Percentiles rank a stretch among this genome's conserved stretches.
phyloP scores from a whole-genome alignment of 306 rosid species.

The Glycine latifolia region DNA sequence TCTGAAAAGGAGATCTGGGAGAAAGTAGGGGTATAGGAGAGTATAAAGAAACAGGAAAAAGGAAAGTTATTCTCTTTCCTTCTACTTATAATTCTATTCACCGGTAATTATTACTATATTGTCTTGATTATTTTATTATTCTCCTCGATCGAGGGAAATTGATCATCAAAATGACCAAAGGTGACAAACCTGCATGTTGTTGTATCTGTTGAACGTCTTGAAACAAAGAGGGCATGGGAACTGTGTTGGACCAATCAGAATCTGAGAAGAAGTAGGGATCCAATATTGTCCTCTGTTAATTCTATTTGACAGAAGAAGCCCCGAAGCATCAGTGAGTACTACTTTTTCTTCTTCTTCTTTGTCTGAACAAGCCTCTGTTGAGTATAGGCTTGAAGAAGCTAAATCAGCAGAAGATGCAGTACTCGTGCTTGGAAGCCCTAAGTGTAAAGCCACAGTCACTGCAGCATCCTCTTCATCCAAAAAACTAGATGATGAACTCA shows the following conservation, averaged over 20 bases:
- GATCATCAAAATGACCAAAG: constrained; percentile 8
- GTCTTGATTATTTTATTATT: constrained; percentile 10
- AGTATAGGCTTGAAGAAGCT: constrained; percentile 58
- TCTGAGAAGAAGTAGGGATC: constrained; percentile 98
- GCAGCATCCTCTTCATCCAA: constrained; percentile 45
- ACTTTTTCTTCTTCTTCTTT: constrained; percentile 47
- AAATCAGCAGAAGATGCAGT: constrained; percentile 54
- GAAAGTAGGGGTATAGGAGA: constrained; percentile 27
- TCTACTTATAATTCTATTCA: not conserved
- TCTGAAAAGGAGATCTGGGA: constrained; percentile 54
- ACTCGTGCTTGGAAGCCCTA: constrained; percentile 74
- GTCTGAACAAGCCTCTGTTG: constrained; percentile 63
- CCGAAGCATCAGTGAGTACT: constrained; percentile 32
- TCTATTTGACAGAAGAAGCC: constrained; percentile 46
- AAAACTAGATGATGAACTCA: constrained; percentile 32
- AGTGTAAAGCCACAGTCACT: constrained; percentile 73
- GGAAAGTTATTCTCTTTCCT: constrained; percentile 23
- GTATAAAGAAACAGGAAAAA: constrained; percentile 34
- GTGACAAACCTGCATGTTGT: constrained; percentile 87
- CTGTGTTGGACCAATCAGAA: constrained; percentile 92
- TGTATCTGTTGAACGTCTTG: constrained; percentile 96
- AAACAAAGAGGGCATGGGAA: constrained; percentile 94
- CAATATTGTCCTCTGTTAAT: constrained; percentile 84
- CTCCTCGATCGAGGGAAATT: constrained; percentile 9
- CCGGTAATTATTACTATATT: not conserved